Conservation (phyloP, 208 protist species). For the Crithidia sp. region DNA sequence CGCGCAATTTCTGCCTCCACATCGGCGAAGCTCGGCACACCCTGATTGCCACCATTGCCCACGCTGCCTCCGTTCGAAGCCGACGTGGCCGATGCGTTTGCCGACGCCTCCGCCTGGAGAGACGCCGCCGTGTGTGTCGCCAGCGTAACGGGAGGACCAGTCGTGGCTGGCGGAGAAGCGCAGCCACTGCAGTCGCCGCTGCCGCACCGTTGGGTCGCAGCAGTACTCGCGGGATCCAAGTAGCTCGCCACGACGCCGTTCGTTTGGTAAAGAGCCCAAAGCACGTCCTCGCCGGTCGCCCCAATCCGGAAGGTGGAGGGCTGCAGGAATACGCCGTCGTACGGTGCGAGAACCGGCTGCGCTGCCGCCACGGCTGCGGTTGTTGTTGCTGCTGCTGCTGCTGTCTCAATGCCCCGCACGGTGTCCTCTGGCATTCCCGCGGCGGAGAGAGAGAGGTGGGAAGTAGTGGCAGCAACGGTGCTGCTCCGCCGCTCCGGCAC, state of each 20-base stretch:
- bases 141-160: no score
- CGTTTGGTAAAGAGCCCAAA: constrained; percentile 14
- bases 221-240: background rate
- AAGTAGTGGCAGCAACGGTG: background rate
- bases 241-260: constrained; percentile 18
- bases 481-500: background rate
- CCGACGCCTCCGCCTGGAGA: background rate
- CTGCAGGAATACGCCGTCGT: constrained; percentile 19
- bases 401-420: no score
- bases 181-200: no score
- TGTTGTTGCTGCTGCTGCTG: no score
- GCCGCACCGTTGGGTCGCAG: background rate
- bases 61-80: background rate
- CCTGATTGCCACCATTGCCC: background rate
- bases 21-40: background rate
- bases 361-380: no score
- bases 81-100: background rate
- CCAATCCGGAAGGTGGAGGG: constrained; percentile 17
- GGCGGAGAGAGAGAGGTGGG: no score
- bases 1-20: constrained; percentile 13
- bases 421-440: no score
- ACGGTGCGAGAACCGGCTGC: background rate
- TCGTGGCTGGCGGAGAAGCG: no score
- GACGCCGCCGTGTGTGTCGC: no score
- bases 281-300: constrained; percentile 14